Conservation (phyloP, 805 yeast genomes). For the Millerozyma miso region DNA sequence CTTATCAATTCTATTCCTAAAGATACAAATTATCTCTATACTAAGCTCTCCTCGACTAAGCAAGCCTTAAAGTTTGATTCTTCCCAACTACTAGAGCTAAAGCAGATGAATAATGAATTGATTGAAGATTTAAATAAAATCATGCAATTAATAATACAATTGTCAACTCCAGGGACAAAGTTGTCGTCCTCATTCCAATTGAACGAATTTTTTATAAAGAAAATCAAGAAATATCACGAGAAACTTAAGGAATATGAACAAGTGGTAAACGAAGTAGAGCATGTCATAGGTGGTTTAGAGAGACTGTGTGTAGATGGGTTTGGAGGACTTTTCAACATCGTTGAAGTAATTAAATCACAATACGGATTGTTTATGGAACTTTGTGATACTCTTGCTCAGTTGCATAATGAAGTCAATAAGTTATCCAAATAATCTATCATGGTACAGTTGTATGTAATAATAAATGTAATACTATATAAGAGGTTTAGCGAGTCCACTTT, state of each 20-base stretch:
- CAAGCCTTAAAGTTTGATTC: slow-evolving; percentile 56
- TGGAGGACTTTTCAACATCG: slow-evolving; percentile 42
- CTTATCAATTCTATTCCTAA: slow-evolving; percentile 68
- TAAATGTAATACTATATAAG: background rate
- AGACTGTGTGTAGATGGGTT: slow-evolving; percentile 34
- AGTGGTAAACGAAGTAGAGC: slow-evolving; percentile 58
- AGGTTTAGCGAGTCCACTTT: background rate
- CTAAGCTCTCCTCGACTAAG: slow-evolving; percentile 57
- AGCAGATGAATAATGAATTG: slow-evolving; percentile 35
- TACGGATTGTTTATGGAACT: slow-evolving; percentile 69
- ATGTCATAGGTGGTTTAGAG: slow-evolving; percentile 44
- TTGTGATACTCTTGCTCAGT: slow-evolving; percentile 68
- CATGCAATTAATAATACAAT: slow-evolving; percentile 50
- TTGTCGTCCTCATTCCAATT: slow-evolving; percentile 52
- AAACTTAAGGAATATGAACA: slow-evolving; percentile 54
- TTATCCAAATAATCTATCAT: slow-evolving; percentile 3
- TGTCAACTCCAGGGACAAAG: slow-evolving; percentile 51
- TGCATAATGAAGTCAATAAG: slow-evolving; percentile 43
- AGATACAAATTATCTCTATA: slow-evolving; percentile 61
- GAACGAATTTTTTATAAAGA: slow-evolving; percentile 50
- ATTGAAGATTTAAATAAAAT: slow-evolving; percentile 51
- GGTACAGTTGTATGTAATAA: background rate
- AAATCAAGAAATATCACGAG: slow-evolving; percentile 46
- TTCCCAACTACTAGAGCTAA: slow-evolving; percentile 29
- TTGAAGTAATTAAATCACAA: slow-evolving; percentile 63